phyloP scores from a whole-genome alignment of 75 land plant genomes.

The Pinus albicaulis region DNA sequence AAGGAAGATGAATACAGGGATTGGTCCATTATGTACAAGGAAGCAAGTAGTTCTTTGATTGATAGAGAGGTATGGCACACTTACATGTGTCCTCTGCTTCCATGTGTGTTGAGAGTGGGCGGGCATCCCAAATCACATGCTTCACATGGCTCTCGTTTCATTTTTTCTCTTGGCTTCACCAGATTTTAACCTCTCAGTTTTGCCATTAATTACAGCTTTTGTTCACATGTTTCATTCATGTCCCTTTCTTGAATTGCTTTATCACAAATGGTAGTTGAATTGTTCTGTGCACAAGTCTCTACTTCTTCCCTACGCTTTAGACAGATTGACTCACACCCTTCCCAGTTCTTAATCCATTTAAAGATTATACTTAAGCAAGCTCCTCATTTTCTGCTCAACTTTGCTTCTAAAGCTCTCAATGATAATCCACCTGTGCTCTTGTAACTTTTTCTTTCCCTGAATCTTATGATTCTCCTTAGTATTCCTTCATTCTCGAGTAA shows the following conservation, averaged over 20 bases:
- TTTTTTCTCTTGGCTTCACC: too few species aligned
- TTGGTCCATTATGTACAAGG: constrained; percentile 88
- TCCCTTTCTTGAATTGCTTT: too few species aligned
- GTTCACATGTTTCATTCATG: too few species aligned
- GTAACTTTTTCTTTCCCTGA: background rate
- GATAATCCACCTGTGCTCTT: background rate
- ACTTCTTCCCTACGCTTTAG: background rate
- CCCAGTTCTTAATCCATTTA: background rate
- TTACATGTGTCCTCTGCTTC: background rate
- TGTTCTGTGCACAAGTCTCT: too few species aligned
- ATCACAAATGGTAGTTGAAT: too few species aligned
- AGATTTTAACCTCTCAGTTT: too few species aligned
- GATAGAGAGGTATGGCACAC: constrained; percentile 83
- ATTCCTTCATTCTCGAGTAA: too few species aligned
- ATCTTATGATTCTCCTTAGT: background rate
- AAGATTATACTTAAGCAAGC: background rate
- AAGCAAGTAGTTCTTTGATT: constrained; percentile 73
- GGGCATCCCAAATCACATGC: too few species aligned
- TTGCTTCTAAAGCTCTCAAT: background rate
- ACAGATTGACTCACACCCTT: background rate
- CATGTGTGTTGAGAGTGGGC: background rate
- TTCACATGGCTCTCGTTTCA: too few species aligned
- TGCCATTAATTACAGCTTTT: too few species aligned
- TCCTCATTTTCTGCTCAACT: too few species aligned
- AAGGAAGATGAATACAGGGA: constrained; percentile 79